Evolutionary conservation across 441 rosid species (phyloP), one percentile per base, ranked within the genome.

Genomic region (Breynia disticha): DNA sequence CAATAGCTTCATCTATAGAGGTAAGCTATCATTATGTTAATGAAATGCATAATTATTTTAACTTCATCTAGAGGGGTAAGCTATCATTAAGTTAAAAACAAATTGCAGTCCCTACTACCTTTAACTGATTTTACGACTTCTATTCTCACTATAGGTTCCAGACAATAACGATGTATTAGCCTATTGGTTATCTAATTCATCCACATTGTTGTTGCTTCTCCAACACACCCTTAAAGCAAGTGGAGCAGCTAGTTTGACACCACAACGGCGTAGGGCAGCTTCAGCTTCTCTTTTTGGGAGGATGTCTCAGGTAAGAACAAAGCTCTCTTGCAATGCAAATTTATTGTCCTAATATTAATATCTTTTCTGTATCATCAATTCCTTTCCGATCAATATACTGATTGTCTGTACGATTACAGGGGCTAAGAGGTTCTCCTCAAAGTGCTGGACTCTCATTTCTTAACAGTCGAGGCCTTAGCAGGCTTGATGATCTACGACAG

Each of bases 171-270:
- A 79, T 55, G 69, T 79, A 35, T 70, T 95, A 63, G 86, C 94
- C 62, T 95, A 95, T 70, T 95, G 99, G 99, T 71, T 95, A 62
- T 95, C 95, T 49, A 95, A 90, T 79, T 74, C 97, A 59, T 88
- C 98, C 54, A 89, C 97, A 15, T 66, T 95, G 69, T 65, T 95
- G 63, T 77, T 83, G 64, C 86, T 95, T 55, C 96, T 95, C 46
- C 99, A 95, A 88, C 97, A 87, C 61, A 95, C 98, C 1, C 91
- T 95, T 24, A 95, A 95, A 80, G 99, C 98, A 38, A 84, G 81
- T 64, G 97, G 97, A 67, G 97, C 99, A 48, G 99, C 98, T 64
- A 90, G 86, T 78, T 73, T 90, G 70, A 90, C 99, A 46, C 98
- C 98, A 8, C 98, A 95, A 67, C 72, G 99, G 51, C 80, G 98